These are phyloP conservation scores for Cryptococcus depauperatus DNA, from an alignment of 1,284 basidiomycete species.

Conservation along the genomic window DNA sequence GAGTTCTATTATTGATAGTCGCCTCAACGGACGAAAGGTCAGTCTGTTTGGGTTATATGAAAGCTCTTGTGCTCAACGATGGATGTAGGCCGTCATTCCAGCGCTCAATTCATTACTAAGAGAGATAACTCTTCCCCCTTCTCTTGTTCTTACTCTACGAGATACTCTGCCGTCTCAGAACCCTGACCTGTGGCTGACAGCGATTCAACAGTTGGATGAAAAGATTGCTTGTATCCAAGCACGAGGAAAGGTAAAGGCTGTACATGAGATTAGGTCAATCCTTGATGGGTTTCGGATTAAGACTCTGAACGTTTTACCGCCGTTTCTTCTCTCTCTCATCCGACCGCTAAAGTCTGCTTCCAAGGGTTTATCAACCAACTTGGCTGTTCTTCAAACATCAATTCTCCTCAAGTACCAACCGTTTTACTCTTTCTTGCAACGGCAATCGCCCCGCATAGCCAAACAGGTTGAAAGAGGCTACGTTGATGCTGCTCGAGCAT, in stretches of 20 bases:
- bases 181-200: constrained; percentile 69
- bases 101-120: constrained; percentile 71
- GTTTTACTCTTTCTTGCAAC: constrained; percentile 76
- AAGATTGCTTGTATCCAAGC: constrained; percentile 61
- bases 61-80: background rate
- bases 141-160: constrained; percentile 67
- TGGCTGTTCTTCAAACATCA: constrained; percentile 85
- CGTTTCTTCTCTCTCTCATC: constrained; percentile 74
- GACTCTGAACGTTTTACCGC: constrained; percentile 77
- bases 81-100: constrained; percentile 69
- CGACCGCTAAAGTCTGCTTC: constrained; percentile 67
- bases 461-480: constrained; percentile 86
- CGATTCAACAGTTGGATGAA: constrained; percentile 69
- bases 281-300: constrained; percentile 77
- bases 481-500: constrained; percentile 70
- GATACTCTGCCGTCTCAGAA: constrained; percentile 63
- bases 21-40: constrained; percentile 74
- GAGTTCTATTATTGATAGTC: constrained; percentile 79
- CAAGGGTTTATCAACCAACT: constrained; percentile 66
- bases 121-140: constrained; percentile 74
- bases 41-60: constrained; percentile 47
- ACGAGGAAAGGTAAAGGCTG: constrained; percentile 68
- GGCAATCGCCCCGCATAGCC: constrained; percentile 72
- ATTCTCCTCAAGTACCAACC: constrained; percentile 75
- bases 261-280: constrained; percentile 70